These are phyloP conservation scores for Solioccasus polychromus DNA, from an alignment of 768 basidiomycete genomes.

Conservation along the genomic window DNA sequence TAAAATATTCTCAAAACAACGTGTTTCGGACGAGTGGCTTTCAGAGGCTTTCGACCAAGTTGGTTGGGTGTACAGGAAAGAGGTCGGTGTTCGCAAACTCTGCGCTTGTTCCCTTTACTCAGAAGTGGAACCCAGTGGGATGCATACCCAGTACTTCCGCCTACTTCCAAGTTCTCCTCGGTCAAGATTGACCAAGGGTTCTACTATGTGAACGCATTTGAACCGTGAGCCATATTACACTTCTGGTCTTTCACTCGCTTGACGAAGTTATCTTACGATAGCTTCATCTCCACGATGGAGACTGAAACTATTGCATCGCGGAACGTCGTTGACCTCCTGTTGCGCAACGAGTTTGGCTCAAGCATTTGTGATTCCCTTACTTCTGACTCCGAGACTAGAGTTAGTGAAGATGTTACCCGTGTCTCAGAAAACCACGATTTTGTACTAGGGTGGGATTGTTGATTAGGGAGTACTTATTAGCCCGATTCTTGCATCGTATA, in stretches of 20 bases:
- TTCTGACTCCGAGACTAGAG: slow-evolving; percentile 21
- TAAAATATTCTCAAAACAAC: slow-evolving; percentile 80
- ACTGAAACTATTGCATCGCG: slow-evolving; percentile 82
- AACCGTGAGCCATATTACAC: slow-evolving; percentile 58
- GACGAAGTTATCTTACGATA: slow-evolving; percentile 25
- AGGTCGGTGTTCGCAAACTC: slow-evolving; percentile 39
- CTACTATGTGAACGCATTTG: slow-evolving; percentile 91
- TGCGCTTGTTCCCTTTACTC: slow-evolving; percentile 4
- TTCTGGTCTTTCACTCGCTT: slow-evolving; percentile 1
- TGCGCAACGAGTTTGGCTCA: slow-evolving; percentile 68
- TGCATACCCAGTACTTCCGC: slow-evolving; percentile 71
- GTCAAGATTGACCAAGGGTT: slow-evolving; percentile 74
- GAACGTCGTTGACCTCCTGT: slow-evolving; percentile 77
- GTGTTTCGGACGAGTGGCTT: slow-evolving; percentile 70
- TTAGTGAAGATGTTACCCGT: slow-evolving; percentile 11
- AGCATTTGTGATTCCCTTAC: slow-evolving; percentile 60
- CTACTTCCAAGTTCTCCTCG: slow-evolving; percentile 68
- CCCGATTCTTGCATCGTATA: not conserved
- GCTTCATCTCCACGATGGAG: slow-evolving; percentile 92
- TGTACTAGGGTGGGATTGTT: slow-evolving; percentile 79
- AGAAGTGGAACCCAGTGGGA: slow-evolving; percentile 58
- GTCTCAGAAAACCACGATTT: slow-evolving; percentile 37
- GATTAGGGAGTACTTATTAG: slow-evolving; percentile 12
- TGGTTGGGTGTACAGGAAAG: slow-evolving; percentile 81
- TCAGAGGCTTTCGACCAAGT: slow-evolving; percentile 64